These are phyloP conservation scores for Stagonosporopsis tanaceti DNA, from an alignment of 2,329 filamentous ascomycete genomes.

Conservation along the genomic window DNA sequence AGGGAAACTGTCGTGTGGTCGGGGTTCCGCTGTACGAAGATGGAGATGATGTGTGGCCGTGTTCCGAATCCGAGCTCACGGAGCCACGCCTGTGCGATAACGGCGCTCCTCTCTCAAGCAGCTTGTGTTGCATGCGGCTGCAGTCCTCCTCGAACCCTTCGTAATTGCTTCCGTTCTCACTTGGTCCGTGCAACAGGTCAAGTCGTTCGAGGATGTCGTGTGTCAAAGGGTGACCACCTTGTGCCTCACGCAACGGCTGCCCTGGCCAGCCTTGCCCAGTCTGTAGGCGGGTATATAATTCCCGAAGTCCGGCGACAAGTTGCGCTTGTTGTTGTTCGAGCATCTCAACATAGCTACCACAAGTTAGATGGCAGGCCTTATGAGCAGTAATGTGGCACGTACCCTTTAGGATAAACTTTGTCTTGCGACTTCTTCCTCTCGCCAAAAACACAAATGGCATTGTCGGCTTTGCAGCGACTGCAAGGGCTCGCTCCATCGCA, in stretches of 20 bases:
- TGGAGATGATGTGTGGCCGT: slow-evolving; percentile 54
- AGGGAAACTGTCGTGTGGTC: slow-evolving; percentile 43
- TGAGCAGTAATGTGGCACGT: slow-evolving; percentile 15
- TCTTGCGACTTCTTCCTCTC: slow-evolving; percentile 72
- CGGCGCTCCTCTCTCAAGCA: slow-evolving; percentile 62
- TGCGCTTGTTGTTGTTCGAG: slow-evolving; percentile 71
- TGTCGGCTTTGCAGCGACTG: slow-evolving; percentile 68
- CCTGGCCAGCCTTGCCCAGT: slow-evolving; percentile 65
- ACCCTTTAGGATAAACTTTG: slow-evolving; percentile 74
- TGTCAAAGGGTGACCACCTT: slow-evolving; percentile 65
- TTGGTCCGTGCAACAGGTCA: slow-evolving; percentile 62
- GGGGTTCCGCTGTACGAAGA: slow-evolving; percentile 51
- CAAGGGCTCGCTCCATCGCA: slow-evolving; percentile 70
- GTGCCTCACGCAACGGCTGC: slow-evolving; percentile 59
- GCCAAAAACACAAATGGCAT: slow-evolving; percentile 70
- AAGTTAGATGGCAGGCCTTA: slow-evolving; percentile 17
- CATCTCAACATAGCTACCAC: slow-evolving; percentile 68
- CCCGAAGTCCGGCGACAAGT: slow-evolving; percentile 67
- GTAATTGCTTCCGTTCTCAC: slow-evolving; percentile 54
- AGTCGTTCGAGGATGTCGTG: slow-evolving; percentile 70
- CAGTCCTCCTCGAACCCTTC: slow-evolving; percentile 67
- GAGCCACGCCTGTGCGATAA: slow-evolving; percentile 63
- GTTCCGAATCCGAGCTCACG: slow-evolving; percentile 65
- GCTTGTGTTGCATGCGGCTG: slow-evolving; percentile 61
- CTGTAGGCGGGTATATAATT: slow-evolving; percentile 64